Base-by-base conservation (phyloP, 1,284 basidiomycete species). In the Austroboletus niveus region DNA sequence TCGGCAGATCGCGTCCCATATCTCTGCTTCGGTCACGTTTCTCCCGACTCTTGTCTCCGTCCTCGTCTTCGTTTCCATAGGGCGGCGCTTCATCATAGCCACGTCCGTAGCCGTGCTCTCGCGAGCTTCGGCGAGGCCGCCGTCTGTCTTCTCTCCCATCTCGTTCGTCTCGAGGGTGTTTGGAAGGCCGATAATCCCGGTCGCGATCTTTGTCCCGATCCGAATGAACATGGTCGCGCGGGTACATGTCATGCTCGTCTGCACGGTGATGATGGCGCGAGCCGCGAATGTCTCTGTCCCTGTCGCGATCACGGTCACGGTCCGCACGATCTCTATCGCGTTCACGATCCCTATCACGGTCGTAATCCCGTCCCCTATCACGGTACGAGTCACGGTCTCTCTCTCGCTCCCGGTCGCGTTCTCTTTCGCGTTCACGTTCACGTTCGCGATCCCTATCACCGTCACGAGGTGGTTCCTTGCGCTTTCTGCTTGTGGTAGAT, bases 401-500 rank as follows among this genome's bases (percentile, higher is more conserved):
- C 1, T 77, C 72, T 3, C 71, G 63, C 15, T 75, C 72, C 39
- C 72, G 64, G 22, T 24, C 22, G 22, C 22, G 22, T 24, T 24
- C 22, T 24, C 22, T 24, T 5, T 74, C 75, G 2, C 63, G 64
- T 2, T 74, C 75, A 3, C 63, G 64, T 2, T 74, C 74, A 3
- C 62, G 64, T 1, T 75, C 72, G 8, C 66, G 67, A 20, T 72
- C 72, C 36, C 59, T 60, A 20, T 77, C 72, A 11, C 61, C 57
- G 29, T 85, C 80, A 31, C 77, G 76, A 30, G 65, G 51, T 17
- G 85, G 86, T 56, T 92, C 88, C 65, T 89, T 89, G 54, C 88
- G 80, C 59, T 79, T 84, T 48, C 89, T 76, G 58, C 87, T 87
- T 1, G 86, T 87, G 0, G 83, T 82, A 0, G 87, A 90, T 1